Base-by-base conservation (phyloP, 805 yeast genomes). In the Cyberlindnera amylophila region DNA sequence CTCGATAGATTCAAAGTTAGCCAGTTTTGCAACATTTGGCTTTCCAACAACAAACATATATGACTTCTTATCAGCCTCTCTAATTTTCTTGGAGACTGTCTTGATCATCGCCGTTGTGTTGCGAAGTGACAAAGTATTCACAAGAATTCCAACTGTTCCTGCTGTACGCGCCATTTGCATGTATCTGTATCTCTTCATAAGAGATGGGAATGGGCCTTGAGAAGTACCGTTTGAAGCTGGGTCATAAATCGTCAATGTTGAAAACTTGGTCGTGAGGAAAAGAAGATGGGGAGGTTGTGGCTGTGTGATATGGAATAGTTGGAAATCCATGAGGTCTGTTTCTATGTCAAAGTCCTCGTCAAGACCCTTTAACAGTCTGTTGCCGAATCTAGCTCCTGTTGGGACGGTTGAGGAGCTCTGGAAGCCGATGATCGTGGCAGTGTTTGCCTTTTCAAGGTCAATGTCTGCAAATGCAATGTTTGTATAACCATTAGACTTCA, bases 21-120 rank as follows among this genome's bases (percentile, higher is more conserved):
- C 99, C 39, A 93, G 69, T 57, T 93, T 93, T 19, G 99, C 96
- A 15, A 93, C 97, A 57, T 93, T 93, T 9, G 98, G 98, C 62
- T 93, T 93, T 10, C 99, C 99, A 4, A 93, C 98, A 4, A 90
- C 98, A 66, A 93, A 89, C 59, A 88, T 75, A 58, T 93, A 93
- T 51, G 86, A 91, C 58, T 93, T 93, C 64, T 93, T 93, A 2
- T 86, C 96, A 0, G 91, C 89, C 4, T 68, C 71, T 39, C 71
- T 74, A 44, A 93, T 77, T 63, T 83, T 74, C 19, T 67, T 59
- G 13, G 78, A 74, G 7, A 89, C 75, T 27, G 70, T 69, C 41
- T 80, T 77, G 40, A 91, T 70, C 28, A 91, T 65, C n/a, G 61
- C 70, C 39, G 79, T 76, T 6, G 96, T 86, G 56, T 86, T 84